Base-by-base conservation (phyloP, 1,139 yeast species). In the Scheffersomyces stambukii region DNA sequence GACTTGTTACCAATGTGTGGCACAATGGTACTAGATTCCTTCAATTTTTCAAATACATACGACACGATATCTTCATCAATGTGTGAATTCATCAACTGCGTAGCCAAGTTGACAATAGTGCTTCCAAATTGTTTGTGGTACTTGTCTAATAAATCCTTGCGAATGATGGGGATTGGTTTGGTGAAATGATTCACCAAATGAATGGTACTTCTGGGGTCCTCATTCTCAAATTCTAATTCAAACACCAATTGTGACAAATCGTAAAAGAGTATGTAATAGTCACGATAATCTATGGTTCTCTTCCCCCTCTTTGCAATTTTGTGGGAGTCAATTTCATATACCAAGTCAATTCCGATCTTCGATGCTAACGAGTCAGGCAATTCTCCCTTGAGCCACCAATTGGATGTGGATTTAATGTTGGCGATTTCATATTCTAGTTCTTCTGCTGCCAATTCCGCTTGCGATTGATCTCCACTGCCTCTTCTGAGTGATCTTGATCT, bases 191-290 rank as follows among this genome's bases (percentile, higher is more conserved):
- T 75, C 16, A 61, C 67, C 30, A 74, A 57, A 24, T 61, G 57
- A 4, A 76, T 64, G 1, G 84, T 63, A 4, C 66, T 54, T 13
- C 70, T 50, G 1, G 94, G 88, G 36, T 77, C 75, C 15, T 63
- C 60, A 12, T 52, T 46, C 28, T 79, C 79, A 46, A 64, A 85
- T 24, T 70, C 67, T 6, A 76, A 60, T 38, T 77, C 77, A 40
- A 83, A 56, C 1, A 72, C 55, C 11, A 81, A 63, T 45, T 82
- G 88, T 2, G 91, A 73, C 41, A 81, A 77, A 49, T 84, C 94
- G 37, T 74, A 76, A 50, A 79, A 82, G 25, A 88, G 55, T 11
- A 88, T 66, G 51, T 85, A 86, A 43, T 81, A 78, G 40, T 83
- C 91, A 33, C 81, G 68, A 36, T 74, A 67, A 5, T 66, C 57